Evolutionary conservation across 768 basidiomycete species (phyloP).

Genomic region (Termitomyces heimii): DNA sequence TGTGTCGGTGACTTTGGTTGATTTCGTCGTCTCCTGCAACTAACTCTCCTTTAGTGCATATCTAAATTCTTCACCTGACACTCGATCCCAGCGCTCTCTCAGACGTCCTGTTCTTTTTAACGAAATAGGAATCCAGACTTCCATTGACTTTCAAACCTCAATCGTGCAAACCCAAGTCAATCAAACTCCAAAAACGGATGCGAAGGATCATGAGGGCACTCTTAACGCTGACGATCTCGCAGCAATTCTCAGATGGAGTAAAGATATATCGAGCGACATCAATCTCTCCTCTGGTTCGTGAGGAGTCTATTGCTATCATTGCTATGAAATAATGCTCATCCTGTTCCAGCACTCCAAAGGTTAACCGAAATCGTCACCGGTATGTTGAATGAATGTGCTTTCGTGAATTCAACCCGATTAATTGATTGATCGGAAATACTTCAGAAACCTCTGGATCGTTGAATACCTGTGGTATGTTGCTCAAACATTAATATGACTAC

Average conservation of each 20-base stretch:
- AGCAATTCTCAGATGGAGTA: conserved; percentile 69
- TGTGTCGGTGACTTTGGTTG: conserved; percentile 36
- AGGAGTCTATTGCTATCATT: too few species aligned
- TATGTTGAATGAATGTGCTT: conserved; percentile 17
- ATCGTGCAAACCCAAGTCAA: conserved; percentile 19
- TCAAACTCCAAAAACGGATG: conserved; percentile 25
- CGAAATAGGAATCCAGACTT: conserved; percentile 61
- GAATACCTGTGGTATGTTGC: conserved; percentile 46
- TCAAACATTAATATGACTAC: neutral
- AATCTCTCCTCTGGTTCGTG: conserved; percentile 54
- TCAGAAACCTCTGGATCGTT: conserved; percentile 63
- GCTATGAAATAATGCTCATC: neutral
- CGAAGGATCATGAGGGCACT: conserved; percentile 48
- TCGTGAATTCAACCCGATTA: neutral
- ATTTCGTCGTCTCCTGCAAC: neutral
- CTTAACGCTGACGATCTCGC: conserved; percentile 57
- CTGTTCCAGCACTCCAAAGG: conserved; percentile 48
- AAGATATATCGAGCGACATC: conserved; percentile 70
- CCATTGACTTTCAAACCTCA: conserved; percentile 26
- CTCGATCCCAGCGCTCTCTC: conserved; percentile 38
- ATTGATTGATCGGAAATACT: neutral
- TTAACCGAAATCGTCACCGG: conserved; percentile 70
- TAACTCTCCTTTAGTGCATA: conserved; percentile 34
- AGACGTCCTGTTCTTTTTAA: conserved; percentile 52
- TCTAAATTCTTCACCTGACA: conserved; percentile 40